These are phyloP conservation scores for Syzygium jambos DNA, from an alignment of 345 rosid species.

Conservation along the genomic window DNA sequence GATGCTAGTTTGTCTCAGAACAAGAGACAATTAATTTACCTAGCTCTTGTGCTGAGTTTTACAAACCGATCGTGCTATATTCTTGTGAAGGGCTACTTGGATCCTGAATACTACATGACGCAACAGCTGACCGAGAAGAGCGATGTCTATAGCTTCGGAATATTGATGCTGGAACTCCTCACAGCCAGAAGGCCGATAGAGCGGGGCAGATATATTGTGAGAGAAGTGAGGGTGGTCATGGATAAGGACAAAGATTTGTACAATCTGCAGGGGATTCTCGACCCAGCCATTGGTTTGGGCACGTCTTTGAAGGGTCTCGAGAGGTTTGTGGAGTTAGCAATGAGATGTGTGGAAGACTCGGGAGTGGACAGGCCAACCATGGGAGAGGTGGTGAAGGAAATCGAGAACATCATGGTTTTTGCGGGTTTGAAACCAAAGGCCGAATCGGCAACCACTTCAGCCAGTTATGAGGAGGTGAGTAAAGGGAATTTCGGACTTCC, in stretches of 20 bases:
- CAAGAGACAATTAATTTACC: background rate
- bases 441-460: slow-evolving; percentile 50
- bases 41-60: background rate
- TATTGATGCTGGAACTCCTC: slow-evolving; percentile 67
- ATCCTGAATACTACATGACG: slow-evolving; percentile 95
- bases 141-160: slow-evolving; percentile 92
- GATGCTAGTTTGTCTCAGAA: background rate
- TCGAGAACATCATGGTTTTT: slow-evolving; percentile 54
- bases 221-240: slow-evolving; percentile 57
- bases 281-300: slow-evolving; percentile 40
- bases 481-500: slow-evolving; percentile 29
- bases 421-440: slow-evolving; percentile 52
- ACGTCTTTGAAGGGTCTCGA: slow-evolving; percentile 46
- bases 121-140: slow-evolving; percentile 87
- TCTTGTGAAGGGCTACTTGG: slow-evolving; percentile 63
- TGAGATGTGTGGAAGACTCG: slow-evolving; percentile 55
- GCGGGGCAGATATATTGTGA: slow-evolving; percentile 73
- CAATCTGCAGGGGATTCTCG: slow-evolving; percentile 57
- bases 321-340: slow-evolving; percentile 51
- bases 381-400: slow-evolving; percentile 71
- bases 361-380: slow-evolving; percentile 58
- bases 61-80: background rate
- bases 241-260: slow-evolving; percentile 44
- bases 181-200: slow-evolving; percentile 72
- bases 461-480: slow-evolving; percentile 25